Conservation (phyloP, 257 asterid genomes). For the Nicotiana tabacum region DNA sequence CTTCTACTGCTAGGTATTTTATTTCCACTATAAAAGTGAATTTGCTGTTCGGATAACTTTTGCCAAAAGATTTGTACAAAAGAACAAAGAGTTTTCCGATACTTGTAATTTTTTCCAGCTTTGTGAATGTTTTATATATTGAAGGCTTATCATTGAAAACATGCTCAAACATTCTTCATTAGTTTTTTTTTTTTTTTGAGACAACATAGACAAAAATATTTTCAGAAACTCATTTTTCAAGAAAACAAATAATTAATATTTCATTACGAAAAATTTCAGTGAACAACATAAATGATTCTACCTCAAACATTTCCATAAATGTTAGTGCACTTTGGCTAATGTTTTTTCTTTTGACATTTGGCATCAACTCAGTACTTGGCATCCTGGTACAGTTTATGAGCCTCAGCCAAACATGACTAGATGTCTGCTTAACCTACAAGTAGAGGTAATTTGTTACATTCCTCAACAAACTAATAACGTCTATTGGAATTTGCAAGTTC, state of each 20-base stretch:
- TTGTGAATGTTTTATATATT: too few relatives aligned
- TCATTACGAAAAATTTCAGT: neutral
- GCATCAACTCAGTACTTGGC: constrained; percentile 49
- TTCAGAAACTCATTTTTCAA: neutral
- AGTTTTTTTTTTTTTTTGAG: too few relatives aligned
- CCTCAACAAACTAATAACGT: constrained; percentile 8
- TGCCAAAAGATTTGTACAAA: neutral
- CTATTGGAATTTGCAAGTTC: neutral
- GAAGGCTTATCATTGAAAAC: neutral
- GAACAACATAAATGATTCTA: neutral
- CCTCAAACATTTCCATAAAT: neutral
- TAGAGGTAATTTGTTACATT: constrained; percentile 36
- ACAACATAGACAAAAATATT: neutral
- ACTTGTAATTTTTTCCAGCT: neutral
- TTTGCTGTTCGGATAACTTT: neutral
- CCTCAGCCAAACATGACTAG: constrained; percentile 52
- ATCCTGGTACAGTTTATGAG: constrained; percentile 43
- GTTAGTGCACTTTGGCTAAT: neutral
- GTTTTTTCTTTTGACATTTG: neutral
- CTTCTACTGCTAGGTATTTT: constrained; percentile 34
- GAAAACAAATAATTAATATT: neutral
- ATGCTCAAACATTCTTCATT: neutral
- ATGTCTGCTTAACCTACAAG: constrained; percentile 47
- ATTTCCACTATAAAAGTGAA: neutral
- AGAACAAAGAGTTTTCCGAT: neutral